Evolutionary conservation across 2,329 filamentous ascomycete genomes (phyloP).

Genomic region (Colletotrichum magnum): DNA sequence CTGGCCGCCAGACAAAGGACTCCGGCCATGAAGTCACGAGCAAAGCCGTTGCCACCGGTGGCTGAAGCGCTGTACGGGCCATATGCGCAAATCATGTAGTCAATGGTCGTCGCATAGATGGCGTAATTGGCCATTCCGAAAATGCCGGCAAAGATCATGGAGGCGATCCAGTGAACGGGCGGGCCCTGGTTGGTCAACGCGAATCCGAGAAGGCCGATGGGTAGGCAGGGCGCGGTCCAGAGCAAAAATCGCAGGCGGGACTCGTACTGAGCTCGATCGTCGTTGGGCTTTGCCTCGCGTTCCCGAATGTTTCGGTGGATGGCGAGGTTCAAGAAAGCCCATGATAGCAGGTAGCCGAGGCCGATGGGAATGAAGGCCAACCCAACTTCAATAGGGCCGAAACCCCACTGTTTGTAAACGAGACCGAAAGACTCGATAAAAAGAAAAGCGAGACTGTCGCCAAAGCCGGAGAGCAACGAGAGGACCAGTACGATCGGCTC

Average conservation of each 20-base stretch:
- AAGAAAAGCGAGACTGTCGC: slow-evolving; percentile 83
- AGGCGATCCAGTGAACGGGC: slow-evolving; percentile 76
- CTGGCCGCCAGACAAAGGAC: slow-evolving; percentile 77
- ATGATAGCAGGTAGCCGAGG: slow-evolving; percentile 76
- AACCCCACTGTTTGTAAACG: slow-evolving; percentile 78
- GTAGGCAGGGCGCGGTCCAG: slow-evolving; percentile 71
- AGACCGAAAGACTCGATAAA: slow-evolving; percentile 80
- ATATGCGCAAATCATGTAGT: slow-evolving; percentile 84
- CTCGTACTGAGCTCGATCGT: slow-evolving; percentile 77
- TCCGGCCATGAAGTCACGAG: slow-evolving; percentile 81
- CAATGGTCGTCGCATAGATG: slow-evolving; percentile 83
- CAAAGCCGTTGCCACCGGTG: slow-evolving; percentile 82
- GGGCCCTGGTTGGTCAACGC: slow-evolving; percentile 77
- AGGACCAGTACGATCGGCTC: slow-evolving; percentile 82
- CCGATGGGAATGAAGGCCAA: slow-evolving; percentile 77
- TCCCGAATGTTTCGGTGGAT: slow-evolving; percentile 68
- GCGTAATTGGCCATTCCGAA: slow-evolving; percentile 82
- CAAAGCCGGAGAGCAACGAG: slow-evolving; percentile 80
- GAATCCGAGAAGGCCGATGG: slow-evolving; percentile 79
- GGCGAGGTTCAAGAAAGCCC: slow-evolving; percentile 70
- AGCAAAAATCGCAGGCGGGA: slow-evolving; percentile 76
- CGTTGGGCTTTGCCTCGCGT: slow-evolving; percentile 63
- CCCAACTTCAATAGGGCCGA: slow-evolving; percentile 69
- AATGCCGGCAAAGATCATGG: slow-evolving; percentile 74
- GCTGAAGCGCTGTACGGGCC: slow-evolving; percentile 81